These are phyloP conservation scores for Agrocybe chaxingu DNA, from an alignment of 768 basidiomycete genomes.

Conservation along the genomic window DNA sequence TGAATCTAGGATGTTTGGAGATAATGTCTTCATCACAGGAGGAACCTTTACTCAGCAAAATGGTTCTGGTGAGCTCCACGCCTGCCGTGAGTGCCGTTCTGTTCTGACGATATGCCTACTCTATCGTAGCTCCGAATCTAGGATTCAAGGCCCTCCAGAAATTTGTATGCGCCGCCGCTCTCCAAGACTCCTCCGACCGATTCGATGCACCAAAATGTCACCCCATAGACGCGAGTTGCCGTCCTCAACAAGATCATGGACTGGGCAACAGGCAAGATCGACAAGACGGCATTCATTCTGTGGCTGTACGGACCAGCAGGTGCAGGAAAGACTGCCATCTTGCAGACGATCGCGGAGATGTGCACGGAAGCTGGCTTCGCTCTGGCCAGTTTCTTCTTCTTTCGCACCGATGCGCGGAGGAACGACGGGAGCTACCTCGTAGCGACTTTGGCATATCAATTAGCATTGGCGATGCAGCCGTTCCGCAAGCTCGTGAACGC, in stretches of 20 bases:
- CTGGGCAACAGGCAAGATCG: conserved; percentile 3
- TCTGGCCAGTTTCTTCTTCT: conserved; percentile 15
- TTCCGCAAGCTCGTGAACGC: background rate
- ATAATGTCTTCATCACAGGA: too few relatives aligned
- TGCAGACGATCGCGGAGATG: conserved; percentile 10
- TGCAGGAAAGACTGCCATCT: conserved; percentile 17
- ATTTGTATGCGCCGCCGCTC: background rate
- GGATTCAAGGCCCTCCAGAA: too few relatives aligned
- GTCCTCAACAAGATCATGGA: conserved; percentile 3
- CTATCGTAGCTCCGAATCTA: too few relatives aligned
- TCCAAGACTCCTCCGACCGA: conserved; percentile 8
- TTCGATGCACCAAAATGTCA: conserved; percentile 12
- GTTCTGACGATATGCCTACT: too few relatives aligned
- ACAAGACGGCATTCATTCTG: conserved; percentile 2
- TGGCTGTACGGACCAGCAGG: conserved; percentile 18
- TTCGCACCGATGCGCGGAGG: background rate
- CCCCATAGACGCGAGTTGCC: conserved; percentile 10
- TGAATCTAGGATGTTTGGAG: too few relatives aligned
- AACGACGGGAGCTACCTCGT: conserved; percentile 4
- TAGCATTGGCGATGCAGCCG: conserved; percentile 2
- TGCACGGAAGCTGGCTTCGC: background rate
- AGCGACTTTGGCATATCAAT: conserved; percentile 13
- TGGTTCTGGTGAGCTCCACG: too few relatives aligned
- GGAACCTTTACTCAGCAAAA: too few relatives aligned
- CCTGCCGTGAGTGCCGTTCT: too few relatives aligned